Percentiles rank a stretch among this genome's conserved stretches.
Conservation (phyloP, 345 rosid genomes). For the Anacardium occidentale region DNA sequence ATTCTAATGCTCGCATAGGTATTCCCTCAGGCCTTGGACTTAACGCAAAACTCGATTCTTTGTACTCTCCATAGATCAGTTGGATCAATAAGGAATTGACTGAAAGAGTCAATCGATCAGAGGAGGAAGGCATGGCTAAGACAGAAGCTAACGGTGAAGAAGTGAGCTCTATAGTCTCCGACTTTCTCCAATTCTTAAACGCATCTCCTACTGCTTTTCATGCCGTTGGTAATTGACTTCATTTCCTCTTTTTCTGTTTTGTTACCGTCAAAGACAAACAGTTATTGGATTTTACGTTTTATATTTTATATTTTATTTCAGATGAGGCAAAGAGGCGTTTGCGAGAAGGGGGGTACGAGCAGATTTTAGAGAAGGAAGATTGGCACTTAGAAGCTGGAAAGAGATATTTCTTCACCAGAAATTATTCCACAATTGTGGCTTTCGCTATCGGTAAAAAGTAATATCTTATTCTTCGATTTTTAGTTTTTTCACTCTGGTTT, state of each 20-base stretch:
- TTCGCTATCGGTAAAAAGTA: conserved; percentile 91
- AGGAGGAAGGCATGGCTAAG: conserved; percentile 31
- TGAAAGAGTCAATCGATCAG: neutral
- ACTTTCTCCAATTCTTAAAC: conserved; percentile 75
- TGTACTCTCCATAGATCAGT: neutral
- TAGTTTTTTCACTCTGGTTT: neutral
- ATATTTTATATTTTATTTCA: conserved; percentile 25
- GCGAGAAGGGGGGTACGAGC: conserved; percentile 64
- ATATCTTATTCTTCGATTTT: neutral
- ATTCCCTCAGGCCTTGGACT: no score
- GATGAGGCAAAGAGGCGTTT: conserved; percentile 83
- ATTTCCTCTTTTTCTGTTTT: conserved; percentile 8
- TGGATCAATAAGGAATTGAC: neutral
- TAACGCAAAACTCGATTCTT: neutral
- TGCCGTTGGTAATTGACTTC: conserved; percentile 68
- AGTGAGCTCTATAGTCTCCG: conserved; percentile 46
- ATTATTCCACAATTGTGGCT: conserved; percentile 85
- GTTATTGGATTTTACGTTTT: no score
- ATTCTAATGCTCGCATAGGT: no score
- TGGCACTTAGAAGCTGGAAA: conserved; percentile 84
- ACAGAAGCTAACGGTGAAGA: conserved; percentile 24
- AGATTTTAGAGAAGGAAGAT: conserved; percentile 73
- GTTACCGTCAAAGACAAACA: neutral
- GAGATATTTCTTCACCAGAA: conserved; percentile 85
- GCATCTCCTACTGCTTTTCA: conserved; percentile 97